Percentiles rank a stretch among this genome's conserved stretches.
phyloP scores from a whole-genome alignment of 2,329 filamentous ascomycete genomes.

The Phyllosticta ampelicida region DNA sequence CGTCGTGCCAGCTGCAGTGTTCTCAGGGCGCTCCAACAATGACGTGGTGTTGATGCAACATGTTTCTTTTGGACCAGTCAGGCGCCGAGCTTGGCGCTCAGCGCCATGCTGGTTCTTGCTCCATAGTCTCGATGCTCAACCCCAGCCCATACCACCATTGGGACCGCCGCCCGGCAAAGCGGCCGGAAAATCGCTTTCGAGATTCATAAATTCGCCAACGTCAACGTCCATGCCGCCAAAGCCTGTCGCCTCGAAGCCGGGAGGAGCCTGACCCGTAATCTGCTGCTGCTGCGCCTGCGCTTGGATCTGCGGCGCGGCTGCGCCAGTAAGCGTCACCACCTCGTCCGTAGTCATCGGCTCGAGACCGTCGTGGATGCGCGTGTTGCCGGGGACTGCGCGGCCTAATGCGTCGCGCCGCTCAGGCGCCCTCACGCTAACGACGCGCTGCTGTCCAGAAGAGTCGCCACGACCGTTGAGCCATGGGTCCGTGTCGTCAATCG shows the following conservation, averaged over 20 bases:
- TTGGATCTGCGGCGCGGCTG: background rate
- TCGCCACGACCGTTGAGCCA: conserved; percentile 40
- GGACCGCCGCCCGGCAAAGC: background rate
- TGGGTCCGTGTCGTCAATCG: conserved; percentile 31
- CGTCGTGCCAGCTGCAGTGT: too few relatives aligned
- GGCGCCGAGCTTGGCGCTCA: too few relatives aligned
- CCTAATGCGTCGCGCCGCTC: conserved; percentile 34
- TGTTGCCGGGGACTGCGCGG: conserved; percentile 27
- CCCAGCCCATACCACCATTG: background rate
- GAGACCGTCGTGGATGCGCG: conserved; percentile 29
- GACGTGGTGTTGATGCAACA: too few relatives aligned
- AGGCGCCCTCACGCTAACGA: conserved; percentile 20
- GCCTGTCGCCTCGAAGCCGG: background rate
- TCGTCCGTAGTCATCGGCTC: conserved; percentile 19
- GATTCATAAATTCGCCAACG: conserved; percentile 26
- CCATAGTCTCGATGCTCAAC: too few relatives aligned
- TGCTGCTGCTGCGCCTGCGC: conserved; percentile 5
- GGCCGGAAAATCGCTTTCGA: conserved; percentile 6
- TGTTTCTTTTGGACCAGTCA: too few relatives aligned
- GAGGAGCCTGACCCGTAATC: background rate
- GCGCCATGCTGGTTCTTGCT: too few relatives aligned
- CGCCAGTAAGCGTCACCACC: background rate
- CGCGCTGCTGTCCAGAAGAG: conserved; percentile 14
- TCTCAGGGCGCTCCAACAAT: too few relatives aligned
- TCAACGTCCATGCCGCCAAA: conserved; percentile 9